Evolutionary conservation across 129 eudicot species (phyloP).

Genomic region (Ambrosia artemisiifolia): DNA sequence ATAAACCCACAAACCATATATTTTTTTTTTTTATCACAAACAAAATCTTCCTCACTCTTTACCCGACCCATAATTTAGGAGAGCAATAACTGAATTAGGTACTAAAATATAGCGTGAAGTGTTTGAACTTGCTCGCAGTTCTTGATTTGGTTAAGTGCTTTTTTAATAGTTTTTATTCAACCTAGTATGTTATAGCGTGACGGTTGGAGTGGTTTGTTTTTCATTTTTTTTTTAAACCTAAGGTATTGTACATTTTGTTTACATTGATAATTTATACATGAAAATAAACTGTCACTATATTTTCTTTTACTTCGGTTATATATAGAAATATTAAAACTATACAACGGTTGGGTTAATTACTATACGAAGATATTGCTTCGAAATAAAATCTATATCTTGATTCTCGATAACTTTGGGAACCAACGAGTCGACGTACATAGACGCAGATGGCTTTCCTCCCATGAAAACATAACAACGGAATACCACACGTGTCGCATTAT

Average conservation of each 20-base stretch:
- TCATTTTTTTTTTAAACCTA: too few relatives aligned
- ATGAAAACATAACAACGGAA: neutral
- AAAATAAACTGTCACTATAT: too few relatives aligned
- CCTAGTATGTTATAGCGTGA: too few relatives aligned
- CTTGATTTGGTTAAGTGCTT: neutral
- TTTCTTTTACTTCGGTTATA: too few relatives aligned
- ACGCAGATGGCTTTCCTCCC: neutral
- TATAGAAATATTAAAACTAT: too few relatives aligned
- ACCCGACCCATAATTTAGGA: slow-evolving; percentile 6
- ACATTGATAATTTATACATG: too few relatives aligned
- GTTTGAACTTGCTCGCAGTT: slow-evolving; percentile 7
- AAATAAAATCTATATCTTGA: neutral
- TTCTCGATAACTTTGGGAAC: slow-evolving; percentile 15
- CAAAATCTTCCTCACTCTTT: neutral
- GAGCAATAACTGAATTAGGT: neutral
- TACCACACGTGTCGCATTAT: neutral
- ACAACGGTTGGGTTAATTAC: too few relatives aligned
- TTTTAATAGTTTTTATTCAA: too few relatives aligned
- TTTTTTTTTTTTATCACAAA: neutral
- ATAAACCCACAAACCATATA: neutral
- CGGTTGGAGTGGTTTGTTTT: too few relatives aligned
- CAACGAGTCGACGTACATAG: slow-evolving; percentile 23
- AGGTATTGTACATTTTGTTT: too few relatives aligned
- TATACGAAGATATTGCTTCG: too few relatives aligned
- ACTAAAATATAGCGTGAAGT: neutral